phyloP scores from a whole-genome alignment of 352 stramenopile genomes.

The Phytophthora aleatoria region DNA sequence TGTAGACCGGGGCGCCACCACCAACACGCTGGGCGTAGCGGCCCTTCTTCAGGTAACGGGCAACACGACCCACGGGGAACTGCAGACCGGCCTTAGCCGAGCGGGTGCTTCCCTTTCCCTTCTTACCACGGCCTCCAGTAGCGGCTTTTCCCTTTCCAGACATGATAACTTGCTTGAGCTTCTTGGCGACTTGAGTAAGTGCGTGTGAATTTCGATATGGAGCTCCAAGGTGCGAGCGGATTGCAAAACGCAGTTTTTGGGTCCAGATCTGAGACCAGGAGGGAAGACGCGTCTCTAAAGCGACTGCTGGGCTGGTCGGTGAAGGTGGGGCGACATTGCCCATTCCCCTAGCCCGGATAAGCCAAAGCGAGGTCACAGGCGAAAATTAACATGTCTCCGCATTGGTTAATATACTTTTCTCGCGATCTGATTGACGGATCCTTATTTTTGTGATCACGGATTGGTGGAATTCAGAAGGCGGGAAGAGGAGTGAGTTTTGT shows the following conservation, averaged over 20 bases:
- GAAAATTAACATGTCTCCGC: conserved; percentile 1
- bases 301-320: neutral
- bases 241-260: conserved; percentile 1
- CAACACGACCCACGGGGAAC: conserved; percentile 95
- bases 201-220: conserved; percentile 40
- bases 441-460: neutral
- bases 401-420: conserved; percentile 24
- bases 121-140: conserved; percentile 76
- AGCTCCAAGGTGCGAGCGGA: neutral
- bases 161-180: conserved; percentile 45
- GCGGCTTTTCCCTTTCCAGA: conserved; percentile 81
- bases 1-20: conserved; percentile 93
- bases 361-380: conserved; percentile 17
- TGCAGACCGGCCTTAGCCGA: conserved; percentile 94
- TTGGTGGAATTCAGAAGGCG: conserved; percentile 27
- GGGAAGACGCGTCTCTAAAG: neutral
- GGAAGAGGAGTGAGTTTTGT: conserved; percentile 8
- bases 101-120: conserved; percentile 62
- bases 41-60: conserved; percentile 93
- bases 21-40: conserved; percentile 92
- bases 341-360: conserved; percentile 5
- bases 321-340: conserved; percentile 8
- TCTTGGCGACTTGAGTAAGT: conserved; percentile 31
- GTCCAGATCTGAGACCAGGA: conserved; percentile 11
- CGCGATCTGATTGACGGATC: conserved; percentile 24